phyloP scores from a whole-genome alignment of 495 filamentous ascomycete genomes.

The Parathielavia appendiculata region DNA sequence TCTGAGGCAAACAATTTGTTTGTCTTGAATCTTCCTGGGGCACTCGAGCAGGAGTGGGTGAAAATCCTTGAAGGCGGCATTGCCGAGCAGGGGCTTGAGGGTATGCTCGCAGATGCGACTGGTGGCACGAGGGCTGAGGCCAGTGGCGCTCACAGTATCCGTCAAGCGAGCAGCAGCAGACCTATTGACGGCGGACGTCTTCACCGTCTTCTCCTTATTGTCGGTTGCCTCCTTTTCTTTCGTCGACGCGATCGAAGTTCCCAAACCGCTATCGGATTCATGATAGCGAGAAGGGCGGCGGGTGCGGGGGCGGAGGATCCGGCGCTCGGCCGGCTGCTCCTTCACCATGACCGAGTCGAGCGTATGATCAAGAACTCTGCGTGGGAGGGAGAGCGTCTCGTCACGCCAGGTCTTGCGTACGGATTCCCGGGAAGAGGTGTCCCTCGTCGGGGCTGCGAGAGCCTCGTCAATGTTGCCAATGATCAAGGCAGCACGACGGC shows the following conservation, averaged over 20 bases:
- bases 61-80: slow-evolving; percentile 62
- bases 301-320: slow-evolving; percentile 46
- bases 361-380: slow-evolving; percentile 46
- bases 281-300: slow-evolving; percentile 50
- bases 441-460: slow-evolving; percentile 32
- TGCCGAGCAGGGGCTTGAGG: slow-evolving; percentile 47
- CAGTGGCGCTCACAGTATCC: slow-evolving; percentile 32
- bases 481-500: slow-evolving; percentile 50
- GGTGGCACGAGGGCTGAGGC: slow-evolving; percentile 46
- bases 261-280: slow-evolving; percentile 58
- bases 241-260: slow-evolving; percentile 49
- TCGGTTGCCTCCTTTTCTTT: slow-evolving; percentile 28
- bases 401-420: slow-evolving; percentile 37
- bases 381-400: slow-evolving; percentile 48
- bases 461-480: slow-evolving; percentile 47
- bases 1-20: slow-evolving; percentile 76
- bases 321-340: slow-evolving; percentile 38
- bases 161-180: slow-evolving; percentile 42
- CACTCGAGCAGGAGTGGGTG: slow-evolving; percentile 70
- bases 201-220: slow-evolving; percentile 29
- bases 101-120: slow-evolving; percentile 53
- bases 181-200: slow-evolving; percentile 45
- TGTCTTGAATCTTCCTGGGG: slow-evolving; percentile 68
- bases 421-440: slow-evolving; percentile 27
- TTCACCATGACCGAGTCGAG: slow-evolving; percentile 40